Base-by-base conservation (phyloP, 306 rosid genomes). In the Abrus precatorius region DNA sequence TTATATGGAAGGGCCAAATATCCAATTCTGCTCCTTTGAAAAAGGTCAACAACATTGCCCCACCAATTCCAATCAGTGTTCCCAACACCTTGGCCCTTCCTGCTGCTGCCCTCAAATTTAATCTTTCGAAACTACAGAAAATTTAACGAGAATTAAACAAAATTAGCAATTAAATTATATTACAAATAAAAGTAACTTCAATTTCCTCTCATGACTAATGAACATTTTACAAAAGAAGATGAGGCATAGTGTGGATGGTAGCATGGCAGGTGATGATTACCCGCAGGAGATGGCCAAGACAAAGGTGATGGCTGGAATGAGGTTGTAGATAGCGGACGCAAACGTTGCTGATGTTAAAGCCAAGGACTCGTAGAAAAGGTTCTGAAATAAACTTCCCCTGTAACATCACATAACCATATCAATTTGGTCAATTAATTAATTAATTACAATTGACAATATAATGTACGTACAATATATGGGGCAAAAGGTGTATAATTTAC, bases 71-170 rank as follows among this genome's bases (percentile, higher is more conserved):
- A 20, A 80, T 14, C 30, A 89, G 5, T 3, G 98, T 76, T 74
- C 97, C 98, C 27, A 80, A 5, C 78, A 90, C 81, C 68, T 90
- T 93, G 0, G 93, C 92, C 80, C 81, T 85, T 60, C 98, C 98
- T 3, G 80, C 54, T 34, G 69, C 60, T 55, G 74, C 84, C 56
- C 82, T 29, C 74, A 29, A 10, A 69, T 69, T 47, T 13, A 69
- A 47, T 34, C 3, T 69, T 30, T 69, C 74, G 1, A 45, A 47
- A 10, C 74, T 68, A 2, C 5, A 68, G 0, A 9, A 34, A 40
- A 72, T 49, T n/a, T 5, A 13, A 41, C 33, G 0, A 9, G n/a
- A 40, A 72, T 49, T n/a, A 11, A 13, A 41, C 33, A 44, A 30
- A 59, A 74, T 4, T 1, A 53, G 20, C 20, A 20, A 5, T 30